Conservation (phyloP, 345 rosid species). For the Bruguiera sexangula region DNA sequence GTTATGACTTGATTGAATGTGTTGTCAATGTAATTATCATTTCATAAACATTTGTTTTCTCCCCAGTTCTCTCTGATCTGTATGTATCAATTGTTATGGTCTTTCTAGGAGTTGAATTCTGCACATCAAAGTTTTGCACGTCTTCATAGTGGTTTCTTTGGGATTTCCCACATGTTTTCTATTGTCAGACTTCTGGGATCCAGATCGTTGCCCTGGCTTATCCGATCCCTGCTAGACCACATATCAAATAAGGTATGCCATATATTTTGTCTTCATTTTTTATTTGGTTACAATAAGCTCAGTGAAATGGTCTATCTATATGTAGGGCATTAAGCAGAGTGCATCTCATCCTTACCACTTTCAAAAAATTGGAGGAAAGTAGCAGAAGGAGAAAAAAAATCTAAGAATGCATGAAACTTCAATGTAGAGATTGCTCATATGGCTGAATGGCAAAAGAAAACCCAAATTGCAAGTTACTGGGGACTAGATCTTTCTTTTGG, state of each 20-base stretch:
- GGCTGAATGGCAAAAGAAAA: too few species aligned
- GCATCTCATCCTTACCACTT: too few species aligned
- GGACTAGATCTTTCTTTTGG: too few species aligned
- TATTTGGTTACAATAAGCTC: neutral
- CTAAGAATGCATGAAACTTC: too few species aligned
- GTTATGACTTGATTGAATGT: slow-evolving; percentile 1
- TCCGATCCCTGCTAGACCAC: slow-evolving; percentile 90
- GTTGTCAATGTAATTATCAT: slow-evolving; percentile 1
- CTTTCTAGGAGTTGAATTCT: slow-evolving; percentile 77
- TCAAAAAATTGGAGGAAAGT: too few species aligned
- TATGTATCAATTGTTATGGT: slow-evolving; percentile 4
- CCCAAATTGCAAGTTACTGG: too few species aligned
- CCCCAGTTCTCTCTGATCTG: neutral
- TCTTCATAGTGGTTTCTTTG: slow-evolving; percentile 87
- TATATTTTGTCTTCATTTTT: neutral
- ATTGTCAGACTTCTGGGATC: slow-evolving; percentile 85
- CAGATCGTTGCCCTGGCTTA: slow-evolving; percentile 96
- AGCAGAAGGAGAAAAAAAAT: too few species aligned
- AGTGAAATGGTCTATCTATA: too few species aligned
- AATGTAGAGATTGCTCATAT: too few species aligned
- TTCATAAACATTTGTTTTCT: neutral
- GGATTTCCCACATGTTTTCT: slow-evolving; percentile 84
- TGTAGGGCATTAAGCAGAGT: too few species aligned
- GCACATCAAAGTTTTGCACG: slow-evolving; percentile 98
- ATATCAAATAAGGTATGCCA: slow-evolving; percentile 81